phyloP scores from a whole-genome alignment of 2,329 filamentous ascomycete genomes.

The Byssochlamys sp. region DNA sequence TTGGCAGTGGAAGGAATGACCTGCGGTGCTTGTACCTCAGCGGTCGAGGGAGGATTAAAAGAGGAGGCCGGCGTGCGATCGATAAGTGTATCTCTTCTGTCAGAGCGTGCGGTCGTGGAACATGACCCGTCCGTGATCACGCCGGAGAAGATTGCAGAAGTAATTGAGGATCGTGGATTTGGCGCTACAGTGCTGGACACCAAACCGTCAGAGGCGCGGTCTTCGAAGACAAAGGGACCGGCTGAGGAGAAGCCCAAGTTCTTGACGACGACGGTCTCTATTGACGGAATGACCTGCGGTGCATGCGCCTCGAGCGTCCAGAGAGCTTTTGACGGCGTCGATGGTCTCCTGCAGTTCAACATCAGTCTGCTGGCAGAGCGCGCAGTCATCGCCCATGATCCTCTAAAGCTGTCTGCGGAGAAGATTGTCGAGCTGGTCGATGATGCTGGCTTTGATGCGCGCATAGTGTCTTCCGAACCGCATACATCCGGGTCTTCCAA shows the following conservation, averaged over 20 bases:
- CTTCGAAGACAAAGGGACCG: constrained; percentile 21
- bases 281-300: constrained; percentile 96
- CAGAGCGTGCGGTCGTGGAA: constrained; percentile 75
- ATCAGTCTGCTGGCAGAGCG: constrained; percentile 89
- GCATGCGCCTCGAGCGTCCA: constrained; percentile 91
- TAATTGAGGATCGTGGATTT: constrained; percentile 63
- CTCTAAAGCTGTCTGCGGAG: constrained; percentile 57
- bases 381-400: constrained; percentile 77
- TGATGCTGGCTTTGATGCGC: constrained; percentile 78
- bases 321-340: constrained; percentile 64
- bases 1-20: constrained; percentile 81
- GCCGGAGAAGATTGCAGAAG: constrained; percentile 46
- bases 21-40: constrained; percentile 79
- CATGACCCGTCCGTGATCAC: constrained; percentile 55
- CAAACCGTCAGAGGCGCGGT: constrained; percentile 35
- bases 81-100: constrained; percentile 74
- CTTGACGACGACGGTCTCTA: constrained; percentile 71
- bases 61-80: constrained; percentile 61
- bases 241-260: constrained; percentile 25
- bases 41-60: constrained; percentile 71
- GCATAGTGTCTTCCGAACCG: constrained; percentile 64
- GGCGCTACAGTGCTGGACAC: constrained; percentile 70
- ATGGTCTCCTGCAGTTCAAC: constrained; percentile 79
- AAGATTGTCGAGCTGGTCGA: constrained; percentile 77
- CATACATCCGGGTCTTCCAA: constrained; percentile 47